Evolutionary conservation across 176 grass and related monocot genomes (phyloP).

Genomic region (Dendrocalamus sinicus): DNA sequence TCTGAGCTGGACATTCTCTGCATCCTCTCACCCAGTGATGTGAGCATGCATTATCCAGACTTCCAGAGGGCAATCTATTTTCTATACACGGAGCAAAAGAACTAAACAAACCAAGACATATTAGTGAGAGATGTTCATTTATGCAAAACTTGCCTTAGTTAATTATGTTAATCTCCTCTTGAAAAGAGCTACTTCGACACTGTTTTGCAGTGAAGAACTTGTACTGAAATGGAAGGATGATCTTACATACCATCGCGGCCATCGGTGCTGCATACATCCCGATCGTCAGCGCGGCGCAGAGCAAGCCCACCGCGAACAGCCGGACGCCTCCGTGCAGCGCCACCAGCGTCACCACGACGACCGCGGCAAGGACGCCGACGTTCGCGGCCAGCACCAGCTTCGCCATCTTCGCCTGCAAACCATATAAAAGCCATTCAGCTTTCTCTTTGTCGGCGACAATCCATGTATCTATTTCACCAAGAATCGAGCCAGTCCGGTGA

Average conservation of each 20-base stretch:
- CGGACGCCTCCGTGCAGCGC: too few species aligned
- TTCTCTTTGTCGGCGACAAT: background rate
- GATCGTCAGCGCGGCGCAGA: background rate
- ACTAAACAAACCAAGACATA: too few species aligned
- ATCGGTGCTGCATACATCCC: conserved; percentile 75
- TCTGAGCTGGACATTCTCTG: background rate
- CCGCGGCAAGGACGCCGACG: conserved; percentile 53
- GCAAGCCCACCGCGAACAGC: too few species aligned
- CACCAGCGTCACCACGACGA: conserved; percentile 31
- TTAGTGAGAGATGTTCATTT: too few species aligned
- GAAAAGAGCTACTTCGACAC: too few species aligned
- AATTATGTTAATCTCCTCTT: too few species aligned
- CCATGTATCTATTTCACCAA: background rate
- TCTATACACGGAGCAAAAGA: too few species aligned
- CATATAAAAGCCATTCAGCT: background rate
- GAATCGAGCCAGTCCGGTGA: background rate
- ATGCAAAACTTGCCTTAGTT: too few species aligned
- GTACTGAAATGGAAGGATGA: background rate
- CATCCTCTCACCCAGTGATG: background rate
- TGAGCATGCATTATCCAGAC: background rate
- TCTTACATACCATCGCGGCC: conserved; percentile 51
- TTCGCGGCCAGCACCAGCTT: conserved; percentile 59
- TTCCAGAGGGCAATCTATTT: too few species aligned
- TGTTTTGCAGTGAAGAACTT: too few species aligned
- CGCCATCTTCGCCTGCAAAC: conserved; percentile 57